Base-by-base conservation (phyloP, 139 green algal species). In the Chara braunii region DNA sequence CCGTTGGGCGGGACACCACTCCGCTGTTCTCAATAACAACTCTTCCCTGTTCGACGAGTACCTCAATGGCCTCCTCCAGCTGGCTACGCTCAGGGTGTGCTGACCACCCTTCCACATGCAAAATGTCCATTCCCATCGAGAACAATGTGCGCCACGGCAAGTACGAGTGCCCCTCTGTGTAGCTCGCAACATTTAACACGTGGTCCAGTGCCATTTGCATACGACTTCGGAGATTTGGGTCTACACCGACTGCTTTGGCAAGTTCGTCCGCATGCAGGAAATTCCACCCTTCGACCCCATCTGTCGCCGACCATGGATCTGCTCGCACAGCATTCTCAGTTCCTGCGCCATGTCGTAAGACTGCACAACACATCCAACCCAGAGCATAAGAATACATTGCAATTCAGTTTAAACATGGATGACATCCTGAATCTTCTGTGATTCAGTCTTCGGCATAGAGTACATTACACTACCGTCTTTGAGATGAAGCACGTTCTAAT, bases 231-330 rank as follows among this genome's bases (percentile, higher is more conserved):
- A 73, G 30, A 5, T 26, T 51, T 11, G 29, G 26, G 7, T 71
- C 37, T 7, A 52, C 59, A 9, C 8, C 60, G 11, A 71, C 23
- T 6, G 14, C 30, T 31, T 76, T 58, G 11, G 61, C 61, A 71
- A 71, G 33, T 14, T 53, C 3, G 11, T 71, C 60, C 5, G 22
- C 31, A 4, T 4, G 31, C 57, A 31, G 37, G 60, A 71, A 71
- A 37, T n/a, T 74, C 60, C 61, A 73, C 36, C 61, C 61, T 6
- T 12, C 23, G 24, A 67, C 22, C 9, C 57, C 57, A 23, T 32
- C 57, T 7, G 26, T 50, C 5, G 61, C 61, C 55, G 40, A 31
- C n/a, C 23, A 71, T 8, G 61, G 61, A 35, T 71, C 61, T 26
- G n/a, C 26, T 4, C 44, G 4, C 9, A 71, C 9, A 3, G 30